Evolutionary conservation across 2,329 filamentous ascomycete species (phyloP), one percentile per base, ranked within the genome.

Genomic region (Aureobasidium lini): DNA sequence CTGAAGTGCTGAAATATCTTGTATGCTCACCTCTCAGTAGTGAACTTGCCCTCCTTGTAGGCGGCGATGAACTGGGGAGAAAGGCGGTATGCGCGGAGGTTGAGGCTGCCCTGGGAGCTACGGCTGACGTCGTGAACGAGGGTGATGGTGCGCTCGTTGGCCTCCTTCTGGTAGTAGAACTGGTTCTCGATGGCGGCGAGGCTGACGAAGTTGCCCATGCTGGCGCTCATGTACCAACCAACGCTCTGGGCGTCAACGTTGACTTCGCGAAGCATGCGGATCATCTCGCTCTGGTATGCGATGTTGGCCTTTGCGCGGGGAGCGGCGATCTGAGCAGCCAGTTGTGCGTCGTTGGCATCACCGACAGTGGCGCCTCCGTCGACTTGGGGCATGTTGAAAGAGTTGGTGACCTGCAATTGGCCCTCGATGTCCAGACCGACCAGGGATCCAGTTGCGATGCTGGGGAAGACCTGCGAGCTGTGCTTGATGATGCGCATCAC

Each of bases 401-500:
- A 84, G 81, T 97, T 97, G 68, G 94, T 97, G 77, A 97, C 81
- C 78, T 97, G 87, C 63, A 97, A 84, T 62, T 86, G 81, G 65
- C 84, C 84, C 65, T 88, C 85, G 69, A 84, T 84, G 75, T 97
- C 93, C 89, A 97, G 92, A 68, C 94, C 94, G 62, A 96, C 91
- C 63, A 96, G 84, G 63, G 88, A 90, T 63, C 93, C 93, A 59
- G 92, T 96, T 60, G 91, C 90, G 60, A 86, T 86, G 56, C 90
- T 93, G 50, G 93, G 93, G 78, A 96, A 96, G 58, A 84, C 83
- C 69, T 89, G 84, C 60, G 90, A 88, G 79, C 89, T 90, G 80
- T 96, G 92, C 79, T 95, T 96, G 76, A 95, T 92, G 74, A 97
- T 92, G 81, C 96, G 96, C 88, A 96, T 93, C 68, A 95, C 89